Conservation (phyloP, 805 yeast genomes). For the Candida nanaspora region DNA sequence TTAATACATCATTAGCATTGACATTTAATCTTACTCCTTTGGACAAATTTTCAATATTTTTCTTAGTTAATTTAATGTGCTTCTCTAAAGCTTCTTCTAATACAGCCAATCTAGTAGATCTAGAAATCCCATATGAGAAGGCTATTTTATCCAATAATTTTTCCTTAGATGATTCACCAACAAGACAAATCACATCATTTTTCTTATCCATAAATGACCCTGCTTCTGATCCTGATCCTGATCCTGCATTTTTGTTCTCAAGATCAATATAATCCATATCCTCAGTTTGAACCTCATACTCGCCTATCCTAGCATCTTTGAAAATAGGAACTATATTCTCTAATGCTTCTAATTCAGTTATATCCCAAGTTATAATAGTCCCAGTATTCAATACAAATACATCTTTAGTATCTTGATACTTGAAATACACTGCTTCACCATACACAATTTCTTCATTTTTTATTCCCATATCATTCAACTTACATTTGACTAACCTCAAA, state of each 20-base stretch:
- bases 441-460: slow-evolving; percentile 23
- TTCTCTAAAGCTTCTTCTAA: slow-evolving; percentile 67
- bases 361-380: slow-evolving; percentile 78
- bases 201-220: slow-evolving; percentile 42
- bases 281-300: slow-evolving; percentile 61
- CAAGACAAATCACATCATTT: slow-evolving; percentile 68
- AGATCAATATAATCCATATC: slow-evolving; percentile 68
- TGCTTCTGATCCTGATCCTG: slow-evolving; percentile 7
- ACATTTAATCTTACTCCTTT: slow-evolving; percentile 48
- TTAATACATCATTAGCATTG: slow-evolving; percentile 54
- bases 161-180: slow-evolving; percentile 35
- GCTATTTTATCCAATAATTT: slow-evolving; percentile 74
- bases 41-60: slow-evolving; percentile 59
- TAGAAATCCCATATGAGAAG: slow-evolving; percentile 77
- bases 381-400: slow-evolving; percentile 71
- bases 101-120: slow-evolving; percentile 81
- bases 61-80: slow-evolving; percentile 55
- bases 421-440: slow-evolving; percentile 59
- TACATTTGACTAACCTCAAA: slow-evolving; percentile 36
- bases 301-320: slow-evolving; percentile 36
- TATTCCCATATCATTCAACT: slow-evolving; percentile 29
- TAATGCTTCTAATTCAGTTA: slow-evolving; percentile 46
- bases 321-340: slow-evolving; percentile 47
- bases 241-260: slow-evolving; percentile 26
- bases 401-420: slow-evolving; percentile 39